Base-by-base conservation (phyloP, 768 basidiomycete genomes). In the Kockovaella imperatae region DNA sequence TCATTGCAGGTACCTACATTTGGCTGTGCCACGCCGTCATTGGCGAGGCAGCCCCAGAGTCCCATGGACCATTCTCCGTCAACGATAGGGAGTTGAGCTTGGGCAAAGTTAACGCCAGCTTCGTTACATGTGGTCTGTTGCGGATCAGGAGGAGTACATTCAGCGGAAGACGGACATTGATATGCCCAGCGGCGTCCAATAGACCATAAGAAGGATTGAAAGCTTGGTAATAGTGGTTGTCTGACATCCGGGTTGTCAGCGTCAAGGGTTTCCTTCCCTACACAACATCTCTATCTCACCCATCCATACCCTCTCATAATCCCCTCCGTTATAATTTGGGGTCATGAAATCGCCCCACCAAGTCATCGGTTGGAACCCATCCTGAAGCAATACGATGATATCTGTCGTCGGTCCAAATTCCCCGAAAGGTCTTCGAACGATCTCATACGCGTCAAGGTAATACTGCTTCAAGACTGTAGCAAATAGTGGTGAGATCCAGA, bases 371-470 rank as follows among this genome's bases (percentile, higher is more conserved):
- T 62, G 62, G 54, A 68, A 68, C 3, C 54, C 60, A 50, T 68
- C 65, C 47, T 64, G 62, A 21, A 68, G 58, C 29, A 68, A 49
- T 17, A 68, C 47, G 49, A 57, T 61, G 50, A 58, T 44, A 26
- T 54, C 62, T 15, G 59, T 44, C 24, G 49, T 45, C 7, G 53
- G 54, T 14, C 26, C 29, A 17, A 52, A 26, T 35, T 61, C 57
- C 29, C 57, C 35, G 36, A 60, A 62, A 28, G 47, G 45, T n/a
- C 35, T 45, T 35, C 65, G 50, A 13, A 62, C 65, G 11, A 45
- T 53, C 21, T 50, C 30, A 30, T 67, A 67, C 0, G 54, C 62
- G 23, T 61, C 31, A 28, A 60, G 52, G 45, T 64, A 58, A 47
- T 54, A 67, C 13, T 57, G 58, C 56, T 44, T 59, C 58, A 15